Evolutionary conservation across 2,329 filamentous ascomycete species (phyloP), one percentile per base, ranked within the genome.

Genomic region (Lasiodiplodia sp.): DNA sequence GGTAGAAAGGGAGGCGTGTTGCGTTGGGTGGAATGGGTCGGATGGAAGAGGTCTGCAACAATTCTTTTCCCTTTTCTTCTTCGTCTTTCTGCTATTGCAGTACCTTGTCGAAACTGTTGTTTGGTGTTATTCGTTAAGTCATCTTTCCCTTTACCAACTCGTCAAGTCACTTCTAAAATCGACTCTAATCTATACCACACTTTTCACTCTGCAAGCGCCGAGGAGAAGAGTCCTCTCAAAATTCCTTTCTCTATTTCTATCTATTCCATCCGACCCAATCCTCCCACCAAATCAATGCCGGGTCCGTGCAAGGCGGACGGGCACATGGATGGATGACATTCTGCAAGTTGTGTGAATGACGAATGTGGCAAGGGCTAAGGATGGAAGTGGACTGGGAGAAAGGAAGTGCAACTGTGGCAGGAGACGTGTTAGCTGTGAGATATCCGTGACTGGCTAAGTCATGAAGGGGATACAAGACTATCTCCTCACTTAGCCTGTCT

Each of bases 171-270:
- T 25, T 63, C 49, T 63, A 65, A 65, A 65, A 65, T 65, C 62
- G 51, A 65, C 62, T 65, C 34, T 65, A 65, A 65, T 65, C 21
- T 51, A 63, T 63, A 63, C 44, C 40, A 63, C 40, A 47, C 58
- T 63, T 63, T 63, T 47, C 44, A 21, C 56, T 58, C 56, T 21
- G 53, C 44, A 57, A 49, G 44, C 25, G 21, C 31, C 37, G 38
- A 63, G 58, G 31, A 31, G 25, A 51, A 37, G 23, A 25, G 7
- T 40, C 21, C 21, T 16, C 31, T 56, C 21, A 18, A 8, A 47
- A 11, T 21, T 31, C 21, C 18, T 57, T 57, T 38, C n/a, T n/a
- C 28, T 8, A 5, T 25, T 47, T 31, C 2, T 23, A 25, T 23
- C 23, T 5, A 16, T 25, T 28, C 28, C 16, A 25, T 31, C 57